Evolutionary conservation across 305 asterid species (phyloP), one percentile per base, ranked within the genome.

Genomic region (Fraxinus velutina): DNA sequence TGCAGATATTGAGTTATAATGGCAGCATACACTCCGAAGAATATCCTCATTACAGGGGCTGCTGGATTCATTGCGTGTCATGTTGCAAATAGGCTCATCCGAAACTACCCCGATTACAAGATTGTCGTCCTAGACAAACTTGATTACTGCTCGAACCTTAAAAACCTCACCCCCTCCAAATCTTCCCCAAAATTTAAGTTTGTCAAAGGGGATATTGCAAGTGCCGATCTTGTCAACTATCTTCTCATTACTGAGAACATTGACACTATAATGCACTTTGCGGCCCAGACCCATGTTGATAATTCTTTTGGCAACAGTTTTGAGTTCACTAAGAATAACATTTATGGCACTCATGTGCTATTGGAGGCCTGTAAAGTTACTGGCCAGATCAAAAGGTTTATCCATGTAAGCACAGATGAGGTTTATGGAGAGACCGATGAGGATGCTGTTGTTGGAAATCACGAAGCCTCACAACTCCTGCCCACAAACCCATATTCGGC

Each of bases 21-120:
- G 97, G 80, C 94, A 76, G 78, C 88, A 0, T 89, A 88, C 84
- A 85, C 88, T 17, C 97, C 97, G 37, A 91, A 92, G 89, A 92
- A 92, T 60, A 92, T 91, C 86, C 94, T 92, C 39, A 90, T 93
- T 72, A 93, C 97, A 0, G 97, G 97, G 79, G 97, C 97, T 6
- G 97, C 97, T 21, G 97, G 97, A 77, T 93, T 93, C 83, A 93
- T 93, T 80, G 97, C 96, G 12, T 92, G 93, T 37, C 97, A 93
- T 88, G 97, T 93, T 34, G 94, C 97, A 12, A 93, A 93, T 84
- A 83, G 94, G 90, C 97, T 93, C 6, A 86, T 93, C 21, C 86
- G 94, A 5, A 90, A 85, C 87, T 88, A 93, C 84, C 97, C 96
- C 0, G 91, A 88, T 4, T 93, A 93, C 91, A 93, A 93, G 85